phyloP scores from a whole-genome alignment of 331 rosid genomes.

The Telfairia occidentalis region DNA sequence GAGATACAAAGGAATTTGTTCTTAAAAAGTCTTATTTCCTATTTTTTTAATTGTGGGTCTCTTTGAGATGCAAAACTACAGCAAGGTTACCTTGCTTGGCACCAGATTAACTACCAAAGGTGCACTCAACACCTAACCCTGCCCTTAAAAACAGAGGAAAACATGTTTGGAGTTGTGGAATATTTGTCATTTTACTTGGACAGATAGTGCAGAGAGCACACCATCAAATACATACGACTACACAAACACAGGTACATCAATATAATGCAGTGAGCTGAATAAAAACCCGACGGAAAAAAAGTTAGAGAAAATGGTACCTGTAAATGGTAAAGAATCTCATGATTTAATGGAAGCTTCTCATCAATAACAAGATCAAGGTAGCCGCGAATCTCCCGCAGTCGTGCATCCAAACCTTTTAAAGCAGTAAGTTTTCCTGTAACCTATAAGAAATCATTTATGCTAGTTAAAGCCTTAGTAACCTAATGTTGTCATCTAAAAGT shows the following conservation, averaged over 20 bases:
- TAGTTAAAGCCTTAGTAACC: not conserved
- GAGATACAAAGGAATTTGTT: not conserved
- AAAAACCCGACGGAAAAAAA: not conserved
- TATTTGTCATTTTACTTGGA: not conserved
- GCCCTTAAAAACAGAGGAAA: not conserved
- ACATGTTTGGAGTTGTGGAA: not conserved
- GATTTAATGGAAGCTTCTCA: constrained; percentile 41
- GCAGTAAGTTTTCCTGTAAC: constrained; percentile 56
- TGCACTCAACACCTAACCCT: not conserved
- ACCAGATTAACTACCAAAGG: not conserved
- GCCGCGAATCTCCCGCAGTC: constrained; percentile 34
- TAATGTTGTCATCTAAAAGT: not conserved
- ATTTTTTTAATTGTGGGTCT: not conserved
- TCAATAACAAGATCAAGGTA: constrained; percentile 47
- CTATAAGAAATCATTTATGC: constrained; percentile 20
- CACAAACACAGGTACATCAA: not conserved
- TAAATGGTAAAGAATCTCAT: constrained; percentile 52
- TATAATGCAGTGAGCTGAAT: not conserved
- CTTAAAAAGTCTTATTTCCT: not conserved
- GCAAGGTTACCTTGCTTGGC: not conserved
- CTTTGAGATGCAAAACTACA: not conserved
- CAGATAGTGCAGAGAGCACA: not conserved
- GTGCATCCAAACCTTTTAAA: constrained; percentile 52
- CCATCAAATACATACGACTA: not conserved
- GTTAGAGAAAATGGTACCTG: constrained; percentile 24